phyloP scores from a whole-genome alignment of 768 basidiomycete species.

The Kondoa subrosea region DNA sequence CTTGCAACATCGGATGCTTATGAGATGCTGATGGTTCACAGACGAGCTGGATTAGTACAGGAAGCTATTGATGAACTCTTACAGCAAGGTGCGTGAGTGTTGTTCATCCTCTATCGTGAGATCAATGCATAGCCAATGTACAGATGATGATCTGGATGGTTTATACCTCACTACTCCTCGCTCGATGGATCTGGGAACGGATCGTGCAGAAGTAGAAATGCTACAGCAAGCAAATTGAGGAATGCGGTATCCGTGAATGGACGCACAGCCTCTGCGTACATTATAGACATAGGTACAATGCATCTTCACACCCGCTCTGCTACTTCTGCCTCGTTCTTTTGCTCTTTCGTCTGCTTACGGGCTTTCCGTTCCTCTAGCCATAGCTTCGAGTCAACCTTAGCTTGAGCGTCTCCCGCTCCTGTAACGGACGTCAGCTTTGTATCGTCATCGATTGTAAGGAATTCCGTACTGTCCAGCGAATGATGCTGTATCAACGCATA shows the following conservation, averaged over 20 bases:
- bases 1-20: not conserved
- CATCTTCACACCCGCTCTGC: not conserved
- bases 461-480: not conserved
- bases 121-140: not conserved
- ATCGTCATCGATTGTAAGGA: not conserved
- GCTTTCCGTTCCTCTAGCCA: not conserved
- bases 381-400: not conserved
- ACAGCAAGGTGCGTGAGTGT: slow-evolving; percentile 87
- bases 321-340: not conserved
- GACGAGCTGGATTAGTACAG: slow-evolving; percentile 42
- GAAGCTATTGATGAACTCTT: slow-evolving; percentile 78
- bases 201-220: slow-evolving; percentile 81
- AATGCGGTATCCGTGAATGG: too few relatives aligned
- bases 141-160: not conserved
- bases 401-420: not conserved
- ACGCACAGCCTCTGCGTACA: too few relatives aligned
- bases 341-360: not conserved
- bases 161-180: slow-evolving; percentile 32
- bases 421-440: not conserved
- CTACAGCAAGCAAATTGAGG: slow-evolving; percentile 89
- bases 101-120: too few relatives aligned
- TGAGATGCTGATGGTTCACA: not conserved
- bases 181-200: slow-evolving; percentile 37
- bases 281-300: too few relatives aligned
- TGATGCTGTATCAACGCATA: not conserved